Conservation (phyloP, 148 eudicot species). For the Pharnaceum exiguum region DNA sequence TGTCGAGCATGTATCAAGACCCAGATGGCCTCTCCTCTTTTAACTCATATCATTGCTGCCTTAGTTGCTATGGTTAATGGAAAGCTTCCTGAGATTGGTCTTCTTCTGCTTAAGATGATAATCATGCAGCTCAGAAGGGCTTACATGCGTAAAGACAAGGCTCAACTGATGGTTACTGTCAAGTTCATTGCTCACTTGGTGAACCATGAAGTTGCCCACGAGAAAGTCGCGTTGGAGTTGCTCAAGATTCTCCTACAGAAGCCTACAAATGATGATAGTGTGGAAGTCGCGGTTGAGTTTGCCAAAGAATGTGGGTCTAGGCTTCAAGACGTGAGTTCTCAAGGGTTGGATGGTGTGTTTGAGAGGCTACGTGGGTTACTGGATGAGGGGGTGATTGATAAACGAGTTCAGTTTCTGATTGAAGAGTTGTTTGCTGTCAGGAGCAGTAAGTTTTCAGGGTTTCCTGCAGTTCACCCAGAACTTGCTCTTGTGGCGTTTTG, state of each 20-base stretch:
- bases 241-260: constrained; percentile 66
- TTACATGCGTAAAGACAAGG: constrained; percentile 87
- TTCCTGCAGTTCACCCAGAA: too few species aligned
- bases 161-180: constrained; percentile 82
- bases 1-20: constrained; percentile 91
- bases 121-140: constrained; percentile 79
- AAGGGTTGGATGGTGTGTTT: constrained; percentile 76
- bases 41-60: constrained; percentile 85
- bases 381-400: too few species aligned
- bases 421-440: too few species aligned
- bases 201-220: constrained; percentile 90
- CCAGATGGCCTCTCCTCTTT: constrained; percentile 89
- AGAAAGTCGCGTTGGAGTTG: constrained; percentile 83
- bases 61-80: constrained; percentile 84
- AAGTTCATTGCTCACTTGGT: constrained; percentile 91
- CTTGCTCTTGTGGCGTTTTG: too few species aligned
- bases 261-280: constrained; percentile 95
- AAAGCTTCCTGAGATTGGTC: constrained; percentile 82
- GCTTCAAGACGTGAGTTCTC: constrained; percentile 79
- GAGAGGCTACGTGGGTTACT: too few species aligned
- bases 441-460: too few species aligned
- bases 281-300: constrained; percentile 94
- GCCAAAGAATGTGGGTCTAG: constrained; percentile 87
- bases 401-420: too few species aligned
- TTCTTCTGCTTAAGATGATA: constrained; percentile 73